phyloP scores from a whole-genome alignment of 129 eudicot species.

The Flaveria sonorensis region DNA sequence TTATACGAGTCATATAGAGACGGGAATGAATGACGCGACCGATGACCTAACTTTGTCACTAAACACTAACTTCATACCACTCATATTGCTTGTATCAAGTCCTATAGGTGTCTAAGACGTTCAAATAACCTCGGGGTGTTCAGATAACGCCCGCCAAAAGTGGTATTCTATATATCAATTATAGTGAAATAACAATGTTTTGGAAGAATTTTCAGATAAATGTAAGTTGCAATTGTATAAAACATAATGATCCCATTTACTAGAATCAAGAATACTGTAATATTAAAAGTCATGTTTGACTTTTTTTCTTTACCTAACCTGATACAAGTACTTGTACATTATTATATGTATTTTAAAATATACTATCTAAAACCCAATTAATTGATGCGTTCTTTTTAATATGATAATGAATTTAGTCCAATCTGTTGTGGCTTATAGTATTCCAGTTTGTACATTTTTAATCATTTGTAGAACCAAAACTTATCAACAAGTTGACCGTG shows the following conservation, averaged over 20 bases:
- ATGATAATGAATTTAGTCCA: conserved; percentile 15
- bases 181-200: neutral
- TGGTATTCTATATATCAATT: neutral
- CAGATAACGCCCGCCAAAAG: no score
- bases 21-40: no score
- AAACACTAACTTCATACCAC: no score
- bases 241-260: neutral
- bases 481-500: conserved; percentile 23
- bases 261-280: neutral
- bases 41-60: no score
- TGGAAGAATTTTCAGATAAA: neutral
- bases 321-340: neutral
- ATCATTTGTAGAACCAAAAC: neutral
- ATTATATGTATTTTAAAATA: neutral
- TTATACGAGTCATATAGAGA: no score
- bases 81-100: no score
- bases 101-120: no score
- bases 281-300: conserved; percentile 29
- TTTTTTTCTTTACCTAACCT: conserved; percentile 24
- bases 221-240: conserved; percentile 1
- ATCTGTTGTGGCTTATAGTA: conserved; percentile 4
- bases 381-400: conserved; percentile 13
- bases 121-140: no score
- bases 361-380: conserved; percentile 5
- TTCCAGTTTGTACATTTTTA: conserved; percentile 16